These are phyloP conservation scores for Naegleria lovaniensis DNA, from an alignment of 208 protist genomes.

Conservation along the genomic window DNA sequence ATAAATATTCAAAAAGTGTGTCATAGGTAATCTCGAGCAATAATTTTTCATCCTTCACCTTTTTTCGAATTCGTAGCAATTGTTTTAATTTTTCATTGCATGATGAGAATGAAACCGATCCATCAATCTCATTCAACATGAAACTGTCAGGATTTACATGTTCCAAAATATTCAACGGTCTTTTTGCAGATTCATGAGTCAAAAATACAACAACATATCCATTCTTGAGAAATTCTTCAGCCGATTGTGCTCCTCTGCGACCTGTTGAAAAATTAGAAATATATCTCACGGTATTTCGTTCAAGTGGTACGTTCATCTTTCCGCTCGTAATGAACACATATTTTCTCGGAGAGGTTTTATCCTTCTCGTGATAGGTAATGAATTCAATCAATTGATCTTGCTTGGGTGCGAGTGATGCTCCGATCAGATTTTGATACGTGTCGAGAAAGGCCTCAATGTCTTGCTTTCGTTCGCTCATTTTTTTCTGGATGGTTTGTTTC, in stretches of 20 bases:
- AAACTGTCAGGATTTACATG: background rate
- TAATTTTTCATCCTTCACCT: background rate
- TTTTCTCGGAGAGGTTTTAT: background rate
- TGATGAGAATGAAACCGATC: background rate
- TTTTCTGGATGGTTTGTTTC: background rate
- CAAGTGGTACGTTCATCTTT: constrained; percentile 14
- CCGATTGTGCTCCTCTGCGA: background rate
- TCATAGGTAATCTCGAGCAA: background rate
- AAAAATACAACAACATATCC: background rate
- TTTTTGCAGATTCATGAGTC: background rate
- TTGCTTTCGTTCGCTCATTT: background rate
- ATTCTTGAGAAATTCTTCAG: constrained; percentile 9
- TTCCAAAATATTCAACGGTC: background rate
- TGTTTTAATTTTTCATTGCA: background rate
- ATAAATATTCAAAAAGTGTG: constrained; percentile 9
- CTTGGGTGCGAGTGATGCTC: background rate
- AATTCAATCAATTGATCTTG: background rate
- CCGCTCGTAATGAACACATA: constrained; percentile 2
- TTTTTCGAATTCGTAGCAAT: background rate
- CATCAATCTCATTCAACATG: background rate
- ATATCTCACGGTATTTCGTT: constrained; percentile 12
- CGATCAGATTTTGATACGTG: background rate
- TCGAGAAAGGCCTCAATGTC: background rate
- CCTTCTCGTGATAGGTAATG: background rate
- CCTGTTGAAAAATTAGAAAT: constrained; percentile 11